Base-by-base conservation (phyloP, 495 filamentous ascomycete genomes). In the Margaritispora aquatica region DNA sequence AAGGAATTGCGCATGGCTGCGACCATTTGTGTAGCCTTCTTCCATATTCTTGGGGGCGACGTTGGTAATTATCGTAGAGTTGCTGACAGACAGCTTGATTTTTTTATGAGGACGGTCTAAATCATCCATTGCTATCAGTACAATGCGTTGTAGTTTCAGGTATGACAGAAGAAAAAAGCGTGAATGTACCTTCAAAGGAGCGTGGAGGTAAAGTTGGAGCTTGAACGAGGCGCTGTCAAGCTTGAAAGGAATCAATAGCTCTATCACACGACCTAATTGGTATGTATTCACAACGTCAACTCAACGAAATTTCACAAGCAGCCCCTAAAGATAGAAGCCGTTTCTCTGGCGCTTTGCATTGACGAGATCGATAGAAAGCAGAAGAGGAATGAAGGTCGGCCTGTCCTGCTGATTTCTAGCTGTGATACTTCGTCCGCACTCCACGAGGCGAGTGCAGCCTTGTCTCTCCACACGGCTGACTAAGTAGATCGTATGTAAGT, bases 21-120 rank as follows among this genome's bases (percentile, higher is more conserved):
- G 62, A 53, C 65, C 58, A 62, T 62, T 64, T 20, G 60, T 51
- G 46, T 50, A 44, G 26, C 55, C 59, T 46, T 66, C 64, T 38
- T 67, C 65, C 65, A 67, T 67, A 23, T 48, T 59, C 11, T 5
- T 49, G 24, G n/a, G 29, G 23, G 36, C 19, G 31, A 46, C 24
- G 44, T 23, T 23, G 23, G 29, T 26, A 13, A 27, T 15, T 15
- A 22, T 22, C 11, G 13, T 54, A 17, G 38, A 44, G 11, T 36
- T 48, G 23, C 41, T 51, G 21, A 23, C n/a, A 11, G 51, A 55
- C 27, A 27, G 13, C 34, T 53, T 61, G 19, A 27, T 10, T 50
- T 47, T 55, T 47, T 62, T 59, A 10, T 27, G 58, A 44, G 59
- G 52, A 19, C 41, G 31, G 23, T 21, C 53, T 57, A 23, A 46